Base-by-base conservation (phyloP, 1,284 basidiomycete species). In the Lignosus rhinocerotis region DNA sequence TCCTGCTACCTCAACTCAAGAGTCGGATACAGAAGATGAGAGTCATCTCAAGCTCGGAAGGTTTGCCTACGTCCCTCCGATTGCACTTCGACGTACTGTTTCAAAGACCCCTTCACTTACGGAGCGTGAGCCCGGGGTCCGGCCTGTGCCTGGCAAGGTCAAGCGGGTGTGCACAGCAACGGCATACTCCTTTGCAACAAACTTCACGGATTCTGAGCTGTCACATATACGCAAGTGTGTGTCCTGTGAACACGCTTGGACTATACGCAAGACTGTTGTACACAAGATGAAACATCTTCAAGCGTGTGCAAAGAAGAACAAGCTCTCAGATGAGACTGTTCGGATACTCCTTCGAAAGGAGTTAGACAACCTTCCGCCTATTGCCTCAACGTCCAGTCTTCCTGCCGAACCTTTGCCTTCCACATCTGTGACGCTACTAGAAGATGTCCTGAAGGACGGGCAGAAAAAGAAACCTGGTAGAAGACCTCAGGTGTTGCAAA, bases 281-380 rank as follows among this genome's bases (percentile, higher is more conserved):
- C 80, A 88, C 63, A 92, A 92, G 69, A 71, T 82, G 65, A 68
- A 76, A 2, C 91, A 93, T 67, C 81, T 93, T 21, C 77, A 79
- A 51, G 72, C 77, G 1, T 93, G 91, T 68, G 83, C 87, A 19
- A 84, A 80, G 70, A 89, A 86, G 69, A 75, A 78, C 31, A 72
- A 72, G 2, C 71, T 88, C 52, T 75, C 76, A 2, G 72, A 82
- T 30, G 81, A 84, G 7, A 89, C 87, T 0, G 62, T 93, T 31
- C 70, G 71, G 2, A 58, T 74, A 21, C 77, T 90, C 43, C 69
- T 91, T 17, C 74, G 75, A 32, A 76, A 80, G 55, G 83, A 84
- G 64, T 60, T 85, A 7, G 69, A 71, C 34, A 73, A 64, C 4
- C 47, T 60, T 14, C 60, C 60, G 42, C 66, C 59, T 9, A 41